These are phyloP conservation scores for Erythrobasidium hasegawianum DNA, from an alignment of 1,284 basidiomycete genomes.

Conservation along the genomic window DNA sequence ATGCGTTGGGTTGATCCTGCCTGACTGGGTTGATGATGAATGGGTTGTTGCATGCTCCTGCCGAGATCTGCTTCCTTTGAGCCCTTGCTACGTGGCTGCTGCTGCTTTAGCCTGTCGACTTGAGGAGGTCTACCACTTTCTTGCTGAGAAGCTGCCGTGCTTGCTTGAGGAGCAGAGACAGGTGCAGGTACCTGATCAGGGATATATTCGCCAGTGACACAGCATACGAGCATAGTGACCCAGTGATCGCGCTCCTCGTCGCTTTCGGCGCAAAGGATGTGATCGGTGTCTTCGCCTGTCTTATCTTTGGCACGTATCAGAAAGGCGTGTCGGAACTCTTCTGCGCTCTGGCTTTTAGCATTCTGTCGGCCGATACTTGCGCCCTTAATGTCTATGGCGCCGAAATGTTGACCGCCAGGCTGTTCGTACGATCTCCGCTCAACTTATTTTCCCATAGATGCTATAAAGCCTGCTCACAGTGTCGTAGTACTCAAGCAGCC, in stretches of 20 bases:
- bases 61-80: conserved; percentile 63
- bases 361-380: conserved; percentile 78
- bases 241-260: conserved; percentile 87
- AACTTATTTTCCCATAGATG: conserved; percentile 34
- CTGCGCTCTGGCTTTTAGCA: conserved; percentile 34
- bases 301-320: conserved; percentile 71
- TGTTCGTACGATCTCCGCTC: conserved; percentile 47
- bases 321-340: conserved; percentile 93
- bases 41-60: conserved; percentile 56
- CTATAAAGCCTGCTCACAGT: conserved; percentile 60
- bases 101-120: conserved; percentile 28
- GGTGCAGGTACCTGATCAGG: conserved; percentile 11
- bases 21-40: background rate
- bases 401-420: conserved; percentile 84
- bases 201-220: conserved; percentile 48
- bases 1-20: conserved; percentile 18
- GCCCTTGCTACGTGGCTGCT: conserved; percentile 45
- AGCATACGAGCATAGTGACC: conserved; percentile 88
- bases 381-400: conserved; percentile 77
- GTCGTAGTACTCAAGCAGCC: conserved; percentile 85
- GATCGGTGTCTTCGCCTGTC: conserved; percentile 65
- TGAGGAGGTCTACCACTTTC: conserved; percentile 16
- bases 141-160: conserved; percentile 49
- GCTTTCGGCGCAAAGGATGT: conserved; percentile 93
- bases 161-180: conserved; percentile 37